These are phyloP conservation scores for Plasmodium knowlesi DNA, from an alignment of 169 alveolate species.

Conservation along the genomic window DNA sequence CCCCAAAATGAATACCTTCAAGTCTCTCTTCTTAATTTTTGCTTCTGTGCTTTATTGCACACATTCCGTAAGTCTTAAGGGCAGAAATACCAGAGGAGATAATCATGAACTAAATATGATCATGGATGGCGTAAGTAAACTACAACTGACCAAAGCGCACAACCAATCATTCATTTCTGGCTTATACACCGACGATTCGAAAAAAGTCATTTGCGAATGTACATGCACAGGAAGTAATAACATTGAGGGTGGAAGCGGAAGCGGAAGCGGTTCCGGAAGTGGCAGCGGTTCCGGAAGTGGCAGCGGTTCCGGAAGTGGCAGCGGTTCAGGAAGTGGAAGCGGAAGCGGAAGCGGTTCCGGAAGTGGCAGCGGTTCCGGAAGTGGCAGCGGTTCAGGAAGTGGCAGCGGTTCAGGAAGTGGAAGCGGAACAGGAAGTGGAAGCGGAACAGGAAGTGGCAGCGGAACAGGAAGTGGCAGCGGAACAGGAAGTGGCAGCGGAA, in stretches of 20 bases:
- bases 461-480: neutral
- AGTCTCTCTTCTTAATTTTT: conserved; percentile 39
- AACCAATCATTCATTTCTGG: neutral
- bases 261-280: neutral
- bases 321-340: neutral
- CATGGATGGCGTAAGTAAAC: neutral
- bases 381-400: neutral
- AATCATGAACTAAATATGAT: neutral
- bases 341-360: neutral
- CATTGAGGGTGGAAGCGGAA: conserved; percentile 6
- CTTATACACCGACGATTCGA: neutral
- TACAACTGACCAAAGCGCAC: neutral
- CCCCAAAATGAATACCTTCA: conserved; percentile 26
- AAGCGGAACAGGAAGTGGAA: neutral
- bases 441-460: neutral
- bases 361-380: neutral
- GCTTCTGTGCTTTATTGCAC: neutral
- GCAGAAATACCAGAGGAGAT: conserved; percentile 4
- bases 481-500: neutral
- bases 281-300: neutral
- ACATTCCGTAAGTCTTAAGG: conserved; percentile 40
- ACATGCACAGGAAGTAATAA: neutral
- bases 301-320: neutral
- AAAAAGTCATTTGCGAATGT: conserved; percentile 16
- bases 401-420: neutral